phyloP scores from a whole-genome alignment of 768 basidiomycete genomes.

The Amanita molliuscula region DNA sequence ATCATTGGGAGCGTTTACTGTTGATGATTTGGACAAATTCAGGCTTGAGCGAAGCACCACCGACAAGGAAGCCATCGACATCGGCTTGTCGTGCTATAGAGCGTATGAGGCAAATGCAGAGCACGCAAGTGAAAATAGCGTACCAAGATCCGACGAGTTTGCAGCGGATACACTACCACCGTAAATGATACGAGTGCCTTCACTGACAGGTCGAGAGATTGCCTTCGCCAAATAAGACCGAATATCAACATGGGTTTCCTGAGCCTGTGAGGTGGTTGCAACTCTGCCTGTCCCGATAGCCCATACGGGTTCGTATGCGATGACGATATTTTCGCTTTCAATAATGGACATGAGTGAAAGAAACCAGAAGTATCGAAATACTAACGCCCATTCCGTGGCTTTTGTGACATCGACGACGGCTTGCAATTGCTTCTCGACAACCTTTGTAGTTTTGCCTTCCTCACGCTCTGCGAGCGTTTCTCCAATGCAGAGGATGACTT shows the following conservation, averaged over 20 bases:
- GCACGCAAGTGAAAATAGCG: conserved; percentile 17
- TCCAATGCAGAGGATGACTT: conserved; percentile 92
- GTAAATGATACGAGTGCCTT: conserved; percentile 80
- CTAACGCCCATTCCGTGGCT: conserved; percentile 74
- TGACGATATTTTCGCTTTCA: conserved; percentile 63
- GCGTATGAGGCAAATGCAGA: conserved; percentile 1
- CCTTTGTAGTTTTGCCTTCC: conserved; percentile 58
- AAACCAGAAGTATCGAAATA: not conserved
- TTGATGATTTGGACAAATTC: conserved; percentile 94
- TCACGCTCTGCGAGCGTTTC: conserved; percentile 90
- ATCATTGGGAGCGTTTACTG: conserved; percentile 14
- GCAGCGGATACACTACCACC: conserved; percentile 89
- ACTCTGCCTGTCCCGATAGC: conserved; percentile 98
- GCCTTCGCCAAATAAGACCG: conserved; percentile 59
- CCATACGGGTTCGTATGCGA: conserved; percentile 98
- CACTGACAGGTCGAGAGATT: conserved; percentile 63
- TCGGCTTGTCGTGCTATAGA: conserved; percentile 61
- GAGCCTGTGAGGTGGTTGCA: conserved; percentile 85
- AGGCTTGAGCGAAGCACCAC: conserved; percentile 95
- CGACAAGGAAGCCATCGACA: conserved; percentile 97
- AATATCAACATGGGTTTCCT: conserved; percentile 81
- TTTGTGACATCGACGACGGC: conserved; percentile 57
- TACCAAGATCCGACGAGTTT: conserved; percentile 84
- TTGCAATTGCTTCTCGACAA: conserved; percentile 76
- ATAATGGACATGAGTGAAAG: not conserved